These are phyloP conservation scores for Aristolochia contorta DNA, from an alignment of 164 flowering plant genomes.

Conservation along the genomic window DNA sequence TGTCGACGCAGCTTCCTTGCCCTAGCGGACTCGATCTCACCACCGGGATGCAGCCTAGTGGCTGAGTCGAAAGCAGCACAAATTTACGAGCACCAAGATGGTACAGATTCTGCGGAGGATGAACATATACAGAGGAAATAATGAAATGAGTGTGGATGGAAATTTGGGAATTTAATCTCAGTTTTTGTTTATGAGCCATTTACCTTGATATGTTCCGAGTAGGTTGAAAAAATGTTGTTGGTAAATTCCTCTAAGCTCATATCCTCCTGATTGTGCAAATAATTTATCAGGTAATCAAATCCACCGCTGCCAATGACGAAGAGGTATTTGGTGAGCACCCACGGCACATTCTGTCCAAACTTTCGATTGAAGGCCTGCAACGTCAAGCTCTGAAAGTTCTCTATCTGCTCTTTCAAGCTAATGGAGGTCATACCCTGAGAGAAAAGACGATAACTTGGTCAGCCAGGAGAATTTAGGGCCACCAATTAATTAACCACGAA, in stretches of 20 bases:
- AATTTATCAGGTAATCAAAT: conserved; percentile 52
- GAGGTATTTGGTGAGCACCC: conserved; percentile 24
- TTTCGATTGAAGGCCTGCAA: conserved; percentile 27
- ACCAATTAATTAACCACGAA: neutral
- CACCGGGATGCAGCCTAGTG: conserved; percentile 48
- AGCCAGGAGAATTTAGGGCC: neutral
- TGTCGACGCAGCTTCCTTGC: conserved; percentile 19
- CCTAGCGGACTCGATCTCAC: conserved; percentile 9
- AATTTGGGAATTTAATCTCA: neutral
- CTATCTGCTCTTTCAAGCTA: conserved; percentile 37
- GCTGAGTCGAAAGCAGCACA: conserved; percentile 37
- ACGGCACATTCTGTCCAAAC: conserved; percentile 14
- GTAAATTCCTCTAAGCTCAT: conserved; percentile 39
- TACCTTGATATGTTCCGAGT: conserved; percentile 45
- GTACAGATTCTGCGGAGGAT: conserved; percentile 40
- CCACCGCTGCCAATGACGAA: conserved; percentile 55
- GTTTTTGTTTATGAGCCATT: neutral
- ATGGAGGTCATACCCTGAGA: conserved; percentile 37
- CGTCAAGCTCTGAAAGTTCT: conserved; percentile 38
- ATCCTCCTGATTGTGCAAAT: conserved; percentile 20
- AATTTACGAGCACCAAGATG: conserved; percentile 51
- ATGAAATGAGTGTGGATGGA: neutral
- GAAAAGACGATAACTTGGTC: neutral
- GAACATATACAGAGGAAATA: neutral
- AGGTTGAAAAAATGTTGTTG: conserved; percentile 20